Evolutionary conservation across 257 asterid species (phyloP).

Genomic region (Solanum commersonii): DNA sequence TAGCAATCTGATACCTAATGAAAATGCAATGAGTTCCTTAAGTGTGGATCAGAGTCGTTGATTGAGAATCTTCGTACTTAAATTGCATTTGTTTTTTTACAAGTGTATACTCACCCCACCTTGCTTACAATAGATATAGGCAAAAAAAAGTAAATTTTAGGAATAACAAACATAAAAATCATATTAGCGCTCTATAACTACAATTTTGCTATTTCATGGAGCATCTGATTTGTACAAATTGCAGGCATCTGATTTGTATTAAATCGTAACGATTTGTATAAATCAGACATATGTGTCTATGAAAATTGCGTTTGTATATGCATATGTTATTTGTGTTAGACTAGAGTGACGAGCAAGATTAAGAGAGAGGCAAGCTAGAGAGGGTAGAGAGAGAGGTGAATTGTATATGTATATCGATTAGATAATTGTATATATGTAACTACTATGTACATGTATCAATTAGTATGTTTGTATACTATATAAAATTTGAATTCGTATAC

Average conservation of each 20-base stretch:
- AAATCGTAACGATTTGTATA: no score
- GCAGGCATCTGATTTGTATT: no score
- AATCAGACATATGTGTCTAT: no score
- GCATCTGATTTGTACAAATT: no score
- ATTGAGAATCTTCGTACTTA: neutral
- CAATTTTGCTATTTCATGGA: no score
- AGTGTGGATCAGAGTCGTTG: neutral
- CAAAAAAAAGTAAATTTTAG: neutral
- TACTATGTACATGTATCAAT: neutral
- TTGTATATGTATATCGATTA: no score
- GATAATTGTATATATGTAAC: neutral
- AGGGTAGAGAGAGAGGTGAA: neutral
- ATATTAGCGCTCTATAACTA: neutral
- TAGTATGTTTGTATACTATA: neutral
- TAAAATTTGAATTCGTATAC: no score
- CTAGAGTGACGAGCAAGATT: no score
- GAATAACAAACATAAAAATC: neutral
- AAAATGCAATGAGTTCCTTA: neutral
- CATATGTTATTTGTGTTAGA: no score
- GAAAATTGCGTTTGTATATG: no score
- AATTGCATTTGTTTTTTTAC: neutral
- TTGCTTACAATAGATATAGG: neutral
- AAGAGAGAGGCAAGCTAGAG: no score
- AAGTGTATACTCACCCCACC: neutral
- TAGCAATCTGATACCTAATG: no score